Evolutionary conservation across 2,329 filamentous ascomycete species (phyloP).

Genomic region (Calycina herbarum): DNA sequence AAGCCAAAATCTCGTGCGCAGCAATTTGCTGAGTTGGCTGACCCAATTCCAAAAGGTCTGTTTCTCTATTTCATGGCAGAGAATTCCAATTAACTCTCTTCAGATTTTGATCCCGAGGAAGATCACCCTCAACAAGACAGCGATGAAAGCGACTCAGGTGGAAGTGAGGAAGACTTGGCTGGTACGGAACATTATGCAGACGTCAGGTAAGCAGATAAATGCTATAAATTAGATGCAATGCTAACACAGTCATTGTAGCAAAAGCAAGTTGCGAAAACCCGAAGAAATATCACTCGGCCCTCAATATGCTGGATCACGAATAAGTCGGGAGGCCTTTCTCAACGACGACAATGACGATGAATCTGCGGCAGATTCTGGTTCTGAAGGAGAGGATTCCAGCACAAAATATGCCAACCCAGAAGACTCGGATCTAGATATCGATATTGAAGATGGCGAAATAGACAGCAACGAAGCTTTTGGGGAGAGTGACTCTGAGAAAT

Average conservation of each 20-base stretch:
- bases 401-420: constrained; percentile 51
- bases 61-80: neutral
- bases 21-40: constrained; percentile 62
- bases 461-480: constrained; percentile 71
- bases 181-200: constrained; percentile 85
- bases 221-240: neutral
- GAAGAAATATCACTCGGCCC: constrained; percentile 70
- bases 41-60: constrained; percentile 55
- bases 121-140: constrained; percentile 29
- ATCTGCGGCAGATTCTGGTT: constrained; percentile 37
- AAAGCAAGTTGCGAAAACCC: constrained; percentile 79
- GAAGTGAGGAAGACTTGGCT: constrained; percentile 52
- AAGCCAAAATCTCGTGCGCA: constrained; percentile 52
- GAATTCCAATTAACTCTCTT: constrained; percentile 17
- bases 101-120: constrained; percentile 44
- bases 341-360: constrained; percentile 55
- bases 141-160: constrained; percentile 47
- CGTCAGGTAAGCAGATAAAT: constrained; percentile 58
- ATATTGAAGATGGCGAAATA: constrained; percentile 60
- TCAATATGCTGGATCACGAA: constrained; percentile 74
- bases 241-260: constrained; percentile 48
- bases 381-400: constrained; percentile 41
- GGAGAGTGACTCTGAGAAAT: constrained; percentile 79
- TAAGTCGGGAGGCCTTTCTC: constrained; percentile 69
- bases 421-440: constrained; percentile 52